Percentiles rank a stretch among this genome's conserved stretches.
Conservation (phyloP, 495 filamentous ascomycete species). For the Neurospora sp. region DNA sequence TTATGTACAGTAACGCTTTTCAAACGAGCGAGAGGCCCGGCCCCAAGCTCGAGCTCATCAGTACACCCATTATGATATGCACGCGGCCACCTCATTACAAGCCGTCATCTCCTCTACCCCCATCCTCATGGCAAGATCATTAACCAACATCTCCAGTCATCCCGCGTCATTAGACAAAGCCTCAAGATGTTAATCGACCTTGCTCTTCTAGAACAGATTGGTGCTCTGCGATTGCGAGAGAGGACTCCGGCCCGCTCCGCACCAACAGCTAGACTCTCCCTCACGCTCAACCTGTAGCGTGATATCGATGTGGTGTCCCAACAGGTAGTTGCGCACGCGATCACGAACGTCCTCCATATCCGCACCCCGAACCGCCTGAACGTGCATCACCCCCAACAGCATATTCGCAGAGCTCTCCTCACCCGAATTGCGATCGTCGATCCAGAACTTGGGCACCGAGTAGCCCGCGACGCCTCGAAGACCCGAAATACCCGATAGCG, state of each 20-base stretch:
- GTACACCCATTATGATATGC: neutral
- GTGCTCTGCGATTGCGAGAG: constrained; percentile 17
- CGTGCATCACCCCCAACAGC: constrained; percentile 70
- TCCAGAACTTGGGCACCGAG: constrained; percentile 85
- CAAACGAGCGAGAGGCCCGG: neutral
- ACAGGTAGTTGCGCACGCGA: constrained; percentile 49
- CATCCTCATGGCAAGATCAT: neutral
- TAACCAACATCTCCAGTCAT: neutral
- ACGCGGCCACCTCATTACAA: neutral
- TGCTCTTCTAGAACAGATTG: constrained; percentile 13
- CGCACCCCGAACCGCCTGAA: constrained; percentile 57
- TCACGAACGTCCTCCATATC: constrained; percentile 71
- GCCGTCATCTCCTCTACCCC: neutral
- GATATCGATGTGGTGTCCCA: constrained; percentile 55
- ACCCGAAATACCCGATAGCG: constrained; percentile 71
- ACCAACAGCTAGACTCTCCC: constrained; percentile 73
- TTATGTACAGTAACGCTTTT: neutral
- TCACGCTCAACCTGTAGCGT: constrained; percentile 69
- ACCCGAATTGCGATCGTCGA: constrained; percentile 56
- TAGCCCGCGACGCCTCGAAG: constrained; percentile 80
- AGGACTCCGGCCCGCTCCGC: constrained; percentile 37
- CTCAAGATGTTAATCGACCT: neutral
- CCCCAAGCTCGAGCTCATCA: neutral
- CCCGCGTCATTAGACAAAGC: neutral
- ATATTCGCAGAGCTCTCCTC: constrained; percentile 33